Evolutionary conservation across 225 moss, liverwort and hornwort species (phyloP).

Genomic region (Polytrichum formosum): DNA sequence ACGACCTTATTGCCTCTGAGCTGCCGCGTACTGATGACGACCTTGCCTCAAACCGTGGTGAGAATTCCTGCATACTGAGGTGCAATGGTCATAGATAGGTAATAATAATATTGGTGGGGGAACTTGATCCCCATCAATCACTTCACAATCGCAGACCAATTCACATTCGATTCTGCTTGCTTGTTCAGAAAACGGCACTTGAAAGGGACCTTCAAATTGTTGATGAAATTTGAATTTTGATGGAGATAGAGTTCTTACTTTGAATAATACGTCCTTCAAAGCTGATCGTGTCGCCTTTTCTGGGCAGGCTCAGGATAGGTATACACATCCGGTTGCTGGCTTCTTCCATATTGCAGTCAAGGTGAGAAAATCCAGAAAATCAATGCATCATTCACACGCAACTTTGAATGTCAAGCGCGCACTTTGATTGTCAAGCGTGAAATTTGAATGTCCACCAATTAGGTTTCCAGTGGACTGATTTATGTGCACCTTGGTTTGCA

Average conservation of each 20-base stretch:
- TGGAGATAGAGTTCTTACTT: too few species aligned
- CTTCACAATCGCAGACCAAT: background rate
- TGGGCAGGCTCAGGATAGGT: conserved; percentile 36
- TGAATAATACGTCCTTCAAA: too few species aligned
- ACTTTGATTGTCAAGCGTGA: too few species aligned
- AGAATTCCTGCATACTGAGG: conserved; percentile 4
- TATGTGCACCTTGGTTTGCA: background rate
- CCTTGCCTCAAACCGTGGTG: conserved; percentile 27
- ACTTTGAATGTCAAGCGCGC: too few species aligned
- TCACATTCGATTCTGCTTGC: background rate
- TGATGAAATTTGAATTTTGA: too few species aligned
- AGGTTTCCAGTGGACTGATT: too few species aligned
- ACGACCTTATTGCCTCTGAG: conserved; percentile 10
- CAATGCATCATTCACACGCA: background rate
- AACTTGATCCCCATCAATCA: background rate
- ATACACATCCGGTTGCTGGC: conserved; percentile 57
- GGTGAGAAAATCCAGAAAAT: conserved; percentile 28
- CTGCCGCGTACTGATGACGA: conserved; percentile 20
- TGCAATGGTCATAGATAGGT: background rate
- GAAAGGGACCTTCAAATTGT: background rate
- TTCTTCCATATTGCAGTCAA: conserved; percentile 74
- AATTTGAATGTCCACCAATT: too few species aligned
- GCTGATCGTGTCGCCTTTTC: background rate
- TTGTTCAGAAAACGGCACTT: background rate
- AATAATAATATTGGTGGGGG: background rate